phyloP scores from a whole-genome alignment of 179 eudicot genomes.

The Heliamphora pulchella region DNA sequence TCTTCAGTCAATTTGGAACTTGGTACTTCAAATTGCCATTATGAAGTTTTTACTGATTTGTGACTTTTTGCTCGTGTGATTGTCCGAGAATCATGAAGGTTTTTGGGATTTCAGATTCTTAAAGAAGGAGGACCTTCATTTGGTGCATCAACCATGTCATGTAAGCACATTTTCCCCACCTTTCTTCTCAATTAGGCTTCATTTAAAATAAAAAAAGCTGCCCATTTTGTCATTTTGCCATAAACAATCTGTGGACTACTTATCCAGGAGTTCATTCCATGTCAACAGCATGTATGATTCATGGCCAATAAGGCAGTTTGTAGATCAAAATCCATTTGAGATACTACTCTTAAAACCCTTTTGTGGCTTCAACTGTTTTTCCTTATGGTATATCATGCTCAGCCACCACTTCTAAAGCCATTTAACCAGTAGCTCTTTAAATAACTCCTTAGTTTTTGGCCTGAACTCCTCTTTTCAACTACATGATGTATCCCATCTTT shows the following conservation, averaged over 20 bases:
- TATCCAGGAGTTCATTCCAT: background rate
- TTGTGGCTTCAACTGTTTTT: background rate
- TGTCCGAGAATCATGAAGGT: constrained; percentile 48
- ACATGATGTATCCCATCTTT: background rate
- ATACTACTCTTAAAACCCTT: background rate
- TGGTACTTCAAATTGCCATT: background rate
- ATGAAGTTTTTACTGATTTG: background rate
- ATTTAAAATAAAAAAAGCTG: background rate
- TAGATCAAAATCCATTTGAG: background rate
- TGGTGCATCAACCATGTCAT: constrained; percentile 32
- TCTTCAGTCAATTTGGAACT: background rate
- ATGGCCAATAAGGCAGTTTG: background rate
- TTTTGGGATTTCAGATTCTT: constrained; percentile 72
- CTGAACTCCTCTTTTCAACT: background rate
- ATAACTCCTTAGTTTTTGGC: background rate
- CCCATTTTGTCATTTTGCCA: background rate
- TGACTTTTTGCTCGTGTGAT: constrained; percentile 11
- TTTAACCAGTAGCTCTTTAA: background rate
- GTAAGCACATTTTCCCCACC: constrained; percentile 35
- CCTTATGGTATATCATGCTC: background rate
- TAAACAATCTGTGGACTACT: background rate
- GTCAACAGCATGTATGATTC: background rate
- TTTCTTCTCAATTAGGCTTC: background rate
- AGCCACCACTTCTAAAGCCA: background rate
- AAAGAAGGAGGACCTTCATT: constrained; percentile 44